Evolutionary conservation across 2,329 filamentous ascomycete species (phyloP).

Genomic region (Verticillium albo-atrum): DNA sequence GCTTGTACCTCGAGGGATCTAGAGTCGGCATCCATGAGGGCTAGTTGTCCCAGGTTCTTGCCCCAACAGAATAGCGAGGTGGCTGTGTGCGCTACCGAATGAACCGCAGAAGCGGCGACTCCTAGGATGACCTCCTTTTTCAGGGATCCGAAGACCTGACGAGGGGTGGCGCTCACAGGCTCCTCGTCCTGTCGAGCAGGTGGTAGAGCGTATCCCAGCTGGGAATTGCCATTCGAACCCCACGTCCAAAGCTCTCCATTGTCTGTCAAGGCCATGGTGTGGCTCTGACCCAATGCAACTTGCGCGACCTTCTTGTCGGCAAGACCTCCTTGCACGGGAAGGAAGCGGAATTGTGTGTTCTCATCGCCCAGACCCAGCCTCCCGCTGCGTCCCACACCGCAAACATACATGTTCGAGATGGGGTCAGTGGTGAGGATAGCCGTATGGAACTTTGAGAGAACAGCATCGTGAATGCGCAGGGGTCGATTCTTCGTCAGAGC

Average conservation of each 20-base stretch:
- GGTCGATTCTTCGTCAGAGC: constrained; percentile 67
- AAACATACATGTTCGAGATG: constrained; percentile 86
- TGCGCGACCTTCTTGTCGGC: constrained; percentile 68
- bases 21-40: constrained; percentile 91
- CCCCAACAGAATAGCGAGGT: constrained; percentile 88
- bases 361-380: constrained; percentile 87
- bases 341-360: constrained; percentile 81
- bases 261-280: constrained; percentile 80
- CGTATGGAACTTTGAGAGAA: constrained; percentile 87
- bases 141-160: constrained; percentile 86
- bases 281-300: constrained; percentile 87
- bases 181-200: constrained; percentile 70
- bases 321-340: constrained; percentile 74
- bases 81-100: constrained; percentile 84
- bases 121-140: constrained; percentile 82
- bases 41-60: constrained; percentile 90
- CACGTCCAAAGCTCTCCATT: constrained; percentile 91
- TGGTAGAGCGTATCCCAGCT: constrained; percentile 75
- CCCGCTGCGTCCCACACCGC: constrained; percentile 86
- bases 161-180: constrained; percentile 73
- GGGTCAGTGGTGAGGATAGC: constrained; percentile 84
- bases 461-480: constrained; percentile 73
- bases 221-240: constrained; percentile 82
- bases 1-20: constrained; percentile 81
- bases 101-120: constrained; percentile 81